Conservation (phyloP, 768 basidiomycete genomes). For the Lentinula raphanica region DNA sequence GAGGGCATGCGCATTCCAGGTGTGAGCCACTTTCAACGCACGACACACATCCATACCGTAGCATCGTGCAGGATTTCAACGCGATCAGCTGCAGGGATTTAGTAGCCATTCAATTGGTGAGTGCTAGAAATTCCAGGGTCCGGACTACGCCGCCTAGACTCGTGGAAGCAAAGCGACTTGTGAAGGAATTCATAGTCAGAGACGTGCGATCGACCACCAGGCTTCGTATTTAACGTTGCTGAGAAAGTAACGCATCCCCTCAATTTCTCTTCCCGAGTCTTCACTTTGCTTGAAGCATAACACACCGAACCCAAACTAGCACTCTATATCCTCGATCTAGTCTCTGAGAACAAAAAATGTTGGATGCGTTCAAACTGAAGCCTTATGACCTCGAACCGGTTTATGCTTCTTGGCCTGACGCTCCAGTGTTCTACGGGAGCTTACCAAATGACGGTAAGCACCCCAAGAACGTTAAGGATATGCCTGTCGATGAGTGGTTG, state of each 20-base stretch:
- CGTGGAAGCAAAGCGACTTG: background rate
- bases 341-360: slow-evolving; percentile 29
- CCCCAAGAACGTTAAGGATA: slow-evolving; percentile 46
- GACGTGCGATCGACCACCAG: background rate
- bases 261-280: background rate
- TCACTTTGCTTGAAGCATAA: background rate
- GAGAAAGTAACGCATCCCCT: background rate
- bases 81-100: background rate
- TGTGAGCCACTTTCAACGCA: background rate
- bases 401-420: slow-evolving; percentile 58
- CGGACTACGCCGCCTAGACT: background rate
- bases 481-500: slow-evolving; percentile 69
- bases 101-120: no score
- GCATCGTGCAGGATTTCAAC: background rate
- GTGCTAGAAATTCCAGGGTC: background rate
- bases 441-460: slow-evolving; percentile 36
- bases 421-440: slow-evolving; percentile 63
- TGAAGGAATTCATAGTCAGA: background rate
- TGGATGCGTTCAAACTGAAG: slow-evolving; percentile 77
- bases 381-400: slow-evolving; percentile 70
- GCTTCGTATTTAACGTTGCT: background rate
- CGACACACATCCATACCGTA: background rate
- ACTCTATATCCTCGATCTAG: background rate
- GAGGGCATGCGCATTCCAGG: background rate
- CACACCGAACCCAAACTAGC: background rate